Percentiles rank a stretch among this genome's conserved stretches.
phyloP scores from a whole-genome alignment of 1,284 basidiomycete species.

The Porodaedalea pini region DNA sequence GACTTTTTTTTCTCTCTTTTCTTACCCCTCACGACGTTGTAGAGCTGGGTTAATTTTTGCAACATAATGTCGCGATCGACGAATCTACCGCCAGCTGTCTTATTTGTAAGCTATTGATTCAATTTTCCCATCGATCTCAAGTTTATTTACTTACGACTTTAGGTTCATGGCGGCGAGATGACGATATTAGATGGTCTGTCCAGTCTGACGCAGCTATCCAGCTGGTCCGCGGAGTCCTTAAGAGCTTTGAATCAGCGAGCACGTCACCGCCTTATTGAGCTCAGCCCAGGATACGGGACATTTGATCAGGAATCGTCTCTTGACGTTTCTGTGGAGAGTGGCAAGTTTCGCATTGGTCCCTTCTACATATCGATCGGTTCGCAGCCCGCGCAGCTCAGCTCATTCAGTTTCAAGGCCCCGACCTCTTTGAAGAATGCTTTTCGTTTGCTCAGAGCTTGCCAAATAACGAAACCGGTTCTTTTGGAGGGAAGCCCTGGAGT shows the following conservation, averaged over 20 bases:
- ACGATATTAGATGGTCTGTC: slow-evolving; percentile 80
- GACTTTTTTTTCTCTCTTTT: not conserved
- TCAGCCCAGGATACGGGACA: slow-evolving; percentile 43
- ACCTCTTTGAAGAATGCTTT: slow-evolving; percentile 89
- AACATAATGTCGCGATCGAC: slow-evolving; percentile 54
- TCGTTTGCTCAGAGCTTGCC: slow-evolving; percentile 87
- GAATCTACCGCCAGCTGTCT: slow-evolving; percentile 44
- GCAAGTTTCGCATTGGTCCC: slow-evolving; percentile 61
- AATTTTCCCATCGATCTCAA: not conserved
- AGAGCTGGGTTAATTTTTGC: slow-evolving; percentile 93
- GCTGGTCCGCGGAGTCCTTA: slow-evolving; percentile 37
- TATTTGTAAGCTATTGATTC: slow-evolving; percentile 64
- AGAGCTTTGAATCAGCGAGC: slow-evolving; percentile 50
- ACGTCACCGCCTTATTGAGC: slow-evolving; percentile 40
- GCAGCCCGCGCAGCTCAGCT: slow-evolving; percentile 32
- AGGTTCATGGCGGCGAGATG: slow-evolving; percentile 89
- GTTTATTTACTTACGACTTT: slow-evolving; percentile 17
- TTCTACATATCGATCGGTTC: slow-evolving; percentile 73
- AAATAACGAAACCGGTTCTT: slow-evolving; percentile 88
- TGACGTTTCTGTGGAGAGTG: not conserved
- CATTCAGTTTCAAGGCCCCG: slow-evolving; percentile 84
- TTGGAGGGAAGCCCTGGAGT: slow-evolving; percentile 98
- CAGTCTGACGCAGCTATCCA: slow-evolving; percentile 41
- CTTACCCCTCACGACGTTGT: slow-evolving; percentile 6
- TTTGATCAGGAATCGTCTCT: not conserved